phyloP scores from a whole-genome alignment of 2,329 filamentous ascomycete species.

The Alternaria infectoria region DNA sequence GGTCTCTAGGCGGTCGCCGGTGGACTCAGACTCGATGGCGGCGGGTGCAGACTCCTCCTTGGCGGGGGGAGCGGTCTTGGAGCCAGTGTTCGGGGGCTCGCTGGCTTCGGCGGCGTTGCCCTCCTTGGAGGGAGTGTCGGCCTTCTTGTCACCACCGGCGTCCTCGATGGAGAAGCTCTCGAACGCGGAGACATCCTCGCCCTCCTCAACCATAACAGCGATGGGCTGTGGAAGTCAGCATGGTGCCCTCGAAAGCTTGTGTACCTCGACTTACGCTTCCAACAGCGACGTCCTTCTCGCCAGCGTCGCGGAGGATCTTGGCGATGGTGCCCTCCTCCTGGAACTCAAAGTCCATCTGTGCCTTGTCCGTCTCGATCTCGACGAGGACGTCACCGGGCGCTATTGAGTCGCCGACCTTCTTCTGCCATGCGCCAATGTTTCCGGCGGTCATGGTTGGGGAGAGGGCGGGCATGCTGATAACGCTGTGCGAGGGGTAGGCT shows the following conservation, averaged over 20 bases:
- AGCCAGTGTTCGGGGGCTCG: constrained; percentile 64
- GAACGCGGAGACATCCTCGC: constrained; percentile 84
- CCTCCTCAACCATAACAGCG: constrained; percentile 92
- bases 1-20: constrained; percentile 79
- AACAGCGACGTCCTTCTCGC: constrained; percentile 91
- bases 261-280: constrained; percentile 72
- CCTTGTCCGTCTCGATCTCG: constrained; percentile 99
- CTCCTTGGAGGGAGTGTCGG: constrained; percentile 70
- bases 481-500: constrained; percentile 93
- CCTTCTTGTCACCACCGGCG: constrained; percentile 81
- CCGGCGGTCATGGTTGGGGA: constrained; percentile 97
- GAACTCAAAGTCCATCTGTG: constrained; percentile 99
- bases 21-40: constrained; percentile 73
- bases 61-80: constrained; percentile 63
- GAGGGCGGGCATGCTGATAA: constrained; percentile 97
- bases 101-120: constrained; percentile 63
- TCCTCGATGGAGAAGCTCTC: constrained; percentile 87
- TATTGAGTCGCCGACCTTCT: constrained; percentile 89
- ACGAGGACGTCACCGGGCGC: constrained; percentile 92
- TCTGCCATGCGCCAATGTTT: constrained; percentile 97
- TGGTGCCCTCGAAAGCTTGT: too few relatives aligned
- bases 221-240: constrained; percentile 73
- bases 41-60: constrained; percentile 59
- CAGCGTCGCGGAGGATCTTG: constrained; percentile 90
- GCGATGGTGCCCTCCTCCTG: constrained; percentile 97